A percentile compares a stretch with the other conserved stretches of the same genome.
These are phyloP conservation scores for Leccinum variicolor DNA, from an alignment of 768 basidiomycete species.

Conservation along the genomic window DNA sequence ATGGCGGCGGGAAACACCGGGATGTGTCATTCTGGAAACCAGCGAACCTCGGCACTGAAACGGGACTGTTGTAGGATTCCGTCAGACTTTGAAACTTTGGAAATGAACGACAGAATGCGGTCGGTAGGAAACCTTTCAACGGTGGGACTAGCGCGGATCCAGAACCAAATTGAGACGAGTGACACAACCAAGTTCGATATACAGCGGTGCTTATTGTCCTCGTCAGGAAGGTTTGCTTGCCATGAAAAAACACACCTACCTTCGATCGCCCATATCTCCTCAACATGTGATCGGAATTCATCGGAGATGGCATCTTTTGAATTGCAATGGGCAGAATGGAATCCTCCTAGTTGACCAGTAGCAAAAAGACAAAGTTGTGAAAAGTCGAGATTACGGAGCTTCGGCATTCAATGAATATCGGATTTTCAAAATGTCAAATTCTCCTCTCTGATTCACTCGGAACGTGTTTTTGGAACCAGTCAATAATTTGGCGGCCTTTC, in stretches of 20 bases:
- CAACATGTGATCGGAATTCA: neutral
- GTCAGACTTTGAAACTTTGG: neutral
- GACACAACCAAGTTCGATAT: neutral
- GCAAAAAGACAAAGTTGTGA: neutral
- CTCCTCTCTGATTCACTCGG: neutral
- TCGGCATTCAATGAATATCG: neutral
- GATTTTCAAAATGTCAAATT: neutral
- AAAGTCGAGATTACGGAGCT: neutral
- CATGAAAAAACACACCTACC: neutral
- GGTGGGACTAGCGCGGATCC: neutral
- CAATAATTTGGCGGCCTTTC: neutral
- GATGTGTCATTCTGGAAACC: neutral
- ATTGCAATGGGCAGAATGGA: neutral
- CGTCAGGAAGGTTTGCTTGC: neutral
- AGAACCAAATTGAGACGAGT: neutral
- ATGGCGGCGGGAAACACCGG: neutral
- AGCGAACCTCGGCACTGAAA: neutral
- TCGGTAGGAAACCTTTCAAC: neutral
- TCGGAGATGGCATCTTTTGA: neutral
- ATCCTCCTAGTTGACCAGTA: neutral
- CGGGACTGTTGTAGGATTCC: neutral
- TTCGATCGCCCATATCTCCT: neutral
- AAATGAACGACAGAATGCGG: neutral
- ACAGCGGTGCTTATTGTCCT: neutral
- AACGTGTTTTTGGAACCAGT: neutral